Conservation (phyloP, 1,284 basidiomycete species). For the Ustilago tritici region DNA sequence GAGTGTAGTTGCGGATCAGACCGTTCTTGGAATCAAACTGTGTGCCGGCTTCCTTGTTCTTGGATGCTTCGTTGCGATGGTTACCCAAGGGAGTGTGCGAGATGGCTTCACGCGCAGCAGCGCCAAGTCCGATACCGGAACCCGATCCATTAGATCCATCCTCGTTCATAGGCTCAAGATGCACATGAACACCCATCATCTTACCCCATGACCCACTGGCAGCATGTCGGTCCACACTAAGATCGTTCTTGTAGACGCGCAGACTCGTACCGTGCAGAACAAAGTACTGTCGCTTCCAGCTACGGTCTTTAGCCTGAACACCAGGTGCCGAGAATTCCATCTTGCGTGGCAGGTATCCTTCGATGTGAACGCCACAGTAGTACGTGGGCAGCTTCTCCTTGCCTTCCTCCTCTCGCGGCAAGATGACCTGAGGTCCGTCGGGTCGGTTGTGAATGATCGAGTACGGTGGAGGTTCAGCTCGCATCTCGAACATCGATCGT, state of each 20-base stretch:
- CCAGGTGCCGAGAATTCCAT: conserved; percentile 91
- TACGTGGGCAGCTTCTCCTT: conserved; percentile 84
- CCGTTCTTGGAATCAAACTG: conserved; percentile 49
- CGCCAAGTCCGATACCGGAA: conserved; percentile 32
- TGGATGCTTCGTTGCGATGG: conserved; percentile 18
- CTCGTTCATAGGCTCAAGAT: conserved; percentile 58
- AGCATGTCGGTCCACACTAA: conserved; percentile 64
- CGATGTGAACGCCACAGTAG: conserved; percentile 85
- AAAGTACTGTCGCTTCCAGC: conserved; percentile 89
- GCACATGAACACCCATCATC: conserved; percentile 64
- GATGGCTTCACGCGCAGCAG: conserved; percentile 50
- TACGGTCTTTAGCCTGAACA: conserved; percentile 86
- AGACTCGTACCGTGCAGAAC: conserved; percentile 92
- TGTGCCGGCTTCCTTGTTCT: conserved; percentile 17
- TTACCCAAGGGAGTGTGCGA: conserved; percentile 37
- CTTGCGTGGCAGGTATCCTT: conserved; percentile 88
- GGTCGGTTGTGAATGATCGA: conserved; percentile 64
- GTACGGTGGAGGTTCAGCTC: conserved; percentile 60
- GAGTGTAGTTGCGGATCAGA: conserved; percentile 77
- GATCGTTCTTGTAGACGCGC: conserved; percentile 80
- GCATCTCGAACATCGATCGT: conserved; percentile 65
- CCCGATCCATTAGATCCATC: conserved; percentile 51
- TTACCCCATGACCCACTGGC: conserved; percentile 68
- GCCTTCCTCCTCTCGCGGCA: conserved; percentile 75
- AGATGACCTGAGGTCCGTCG: conserved; percentile 59